A percentile compares a stretch with the other conserved stretches of the same genome.
These are phyloP conservation scores for Auxenochlorella protothecoides DNA, from an alignment of 139 green algal genomes.

Conservation along the genomic window DNA sequence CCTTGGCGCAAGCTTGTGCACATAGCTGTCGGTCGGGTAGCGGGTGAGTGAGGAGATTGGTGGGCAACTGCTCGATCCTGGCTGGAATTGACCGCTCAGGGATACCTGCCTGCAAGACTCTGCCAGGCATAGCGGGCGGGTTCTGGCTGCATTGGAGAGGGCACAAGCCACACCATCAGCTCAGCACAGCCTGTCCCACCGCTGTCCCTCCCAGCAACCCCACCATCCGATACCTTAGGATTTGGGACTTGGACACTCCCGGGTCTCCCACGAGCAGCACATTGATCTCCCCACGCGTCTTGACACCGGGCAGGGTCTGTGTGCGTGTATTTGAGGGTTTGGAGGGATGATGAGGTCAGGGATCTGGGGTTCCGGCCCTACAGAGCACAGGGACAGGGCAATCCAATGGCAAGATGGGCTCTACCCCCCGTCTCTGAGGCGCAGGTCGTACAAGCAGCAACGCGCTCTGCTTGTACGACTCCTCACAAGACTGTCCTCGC, in stretches of 20 bases:
- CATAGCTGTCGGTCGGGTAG: conserved; percentile 45
- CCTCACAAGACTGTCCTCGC: background rate
- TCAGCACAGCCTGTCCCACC: background rate
- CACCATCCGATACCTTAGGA: conserved; percentile 42
- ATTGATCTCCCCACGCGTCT: conserved; percentile 84
- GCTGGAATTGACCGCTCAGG: no score
- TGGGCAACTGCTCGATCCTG: no score
- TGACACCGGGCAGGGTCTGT: conserved; percentile 39
- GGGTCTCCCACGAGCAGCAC: conserved; percentile 93
- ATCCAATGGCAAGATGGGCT: no score
- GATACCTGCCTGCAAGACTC: no score
- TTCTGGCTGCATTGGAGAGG: no score
- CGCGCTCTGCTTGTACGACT: background rate
- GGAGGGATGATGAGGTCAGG: no score
- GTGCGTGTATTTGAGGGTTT: no score
- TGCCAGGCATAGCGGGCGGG: no score
- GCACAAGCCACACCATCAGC: background rate
- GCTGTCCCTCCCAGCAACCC: background rate
- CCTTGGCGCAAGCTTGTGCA: conserved; percentile 87
- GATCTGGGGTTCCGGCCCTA: no score
- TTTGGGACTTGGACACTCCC: conserved; percentile 89
- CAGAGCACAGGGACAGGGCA: no score
- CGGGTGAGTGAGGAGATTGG: no score
- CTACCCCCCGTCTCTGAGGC: no score
- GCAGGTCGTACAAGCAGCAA: background rate